Base-by-base conservation (phyloP, 1,284 basidiomycete species). In the Gymnopus androsaceus region DNA sequence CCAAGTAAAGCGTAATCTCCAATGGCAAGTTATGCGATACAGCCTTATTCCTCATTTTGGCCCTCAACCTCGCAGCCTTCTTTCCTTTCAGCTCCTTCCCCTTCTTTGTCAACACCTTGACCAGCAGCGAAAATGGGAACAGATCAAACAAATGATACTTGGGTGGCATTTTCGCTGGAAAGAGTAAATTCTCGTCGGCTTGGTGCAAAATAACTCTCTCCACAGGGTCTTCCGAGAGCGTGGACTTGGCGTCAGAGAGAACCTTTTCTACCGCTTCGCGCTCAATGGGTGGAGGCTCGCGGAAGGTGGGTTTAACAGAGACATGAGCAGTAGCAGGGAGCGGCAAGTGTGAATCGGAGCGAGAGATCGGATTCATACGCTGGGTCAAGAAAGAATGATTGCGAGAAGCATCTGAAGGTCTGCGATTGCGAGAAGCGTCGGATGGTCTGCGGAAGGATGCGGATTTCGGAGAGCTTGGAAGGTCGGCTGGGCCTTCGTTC, bases 1-100 rank as follows among this genome's bases (percentile, higher is more conserved):
- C 87, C 66, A 91, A 73, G 69, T 90, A 91, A 56, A 90, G 70
- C 7, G 83, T 85, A 53, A 91, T 80, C 71, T 90, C 89, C 51
- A 90, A 70, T 0, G 89, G 89, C 34, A 90, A 69, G 66, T 90
- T 90, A 58, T 87, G 85, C 38, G 82, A 83, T 17, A 80, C 73
- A 6, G 75, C 67, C 58, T 72, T 71, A 54, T 72, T 70, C 41
- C 70, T 67, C 65, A 82, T 69, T 66, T 75, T 76, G 7, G 83
- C 83, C 40, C 83, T 72, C 47, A 81, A 61, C 56, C 72, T 73
- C 21, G 81, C 83, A 2, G 77, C 83, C 63, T 80, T 84, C 68
- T 79, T 84, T 25, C 84, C 85, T 61, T 78, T 79, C 21, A 83
- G 69, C 41, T 78, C 73, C 59, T 72, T 75, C 0, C 82, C 82